A percentile compares a stretch with the other conserved stretches of the same genome.
Conservation (phyloP, 495 filamentous ascomycete species). For the Penicillium canariense region DNA sequence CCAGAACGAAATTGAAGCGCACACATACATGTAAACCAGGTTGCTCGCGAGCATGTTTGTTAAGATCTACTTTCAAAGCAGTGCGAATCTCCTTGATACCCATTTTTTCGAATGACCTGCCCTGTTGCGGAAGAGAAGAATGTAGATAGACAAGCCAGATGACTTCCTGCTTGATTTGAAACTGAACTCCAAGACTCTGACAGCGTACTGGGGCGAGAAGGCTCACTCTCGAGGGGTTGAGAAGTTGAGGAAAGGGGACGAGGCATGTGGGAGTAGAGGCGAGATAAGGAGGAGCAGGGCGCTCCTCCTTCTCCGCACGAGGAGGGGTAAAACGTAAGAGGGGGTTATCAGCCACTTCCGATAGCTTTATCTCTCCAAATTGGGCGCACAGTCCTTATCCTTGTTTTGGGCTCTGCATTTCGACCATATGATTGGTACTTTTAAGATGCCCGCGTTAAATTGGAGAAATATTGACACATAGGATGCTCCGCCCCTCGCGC, state of each 20-base stretch:
- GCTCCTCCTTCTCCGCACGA: conserved; percentile 15
- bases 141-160: too few relatives aligned
- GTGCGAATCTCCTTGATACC: conserved; percentile 64
- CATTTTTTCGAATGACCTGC: conserved; percentile 32
- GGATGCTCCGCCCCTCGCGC: background rate
- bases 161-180: too few relatives aligned
- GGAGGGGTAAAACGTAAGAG: conserved; percentile 1
- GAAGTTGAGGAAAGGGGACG: background rate
- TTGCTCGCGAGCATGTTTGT: conserved; percentile 76
- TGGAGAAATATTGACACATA: conserved; percentile 1
- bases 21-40: conserved; percentile 68
- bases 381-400: background rate
- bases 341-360: background rate
- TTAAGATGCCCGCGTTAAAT: background rate
- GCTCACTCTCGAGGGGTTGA: background rate
- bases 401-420: background rate
- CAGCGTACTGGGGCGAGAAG: too few relatives aligned
- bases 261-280: background rate
- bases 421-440: background rate
- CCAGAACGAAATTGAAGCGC: background rate
- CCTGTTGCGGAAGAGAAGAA: background rate
- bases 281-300: conserved; percentile 4
- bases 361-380: conserved; percentile 8
- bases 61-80: conserved; percentile 71
- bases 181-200: too few relatives aligned